Base-by-base conservation (phyloP, 164 flowering plant species). In the Magnolia officinalis region DNA sequence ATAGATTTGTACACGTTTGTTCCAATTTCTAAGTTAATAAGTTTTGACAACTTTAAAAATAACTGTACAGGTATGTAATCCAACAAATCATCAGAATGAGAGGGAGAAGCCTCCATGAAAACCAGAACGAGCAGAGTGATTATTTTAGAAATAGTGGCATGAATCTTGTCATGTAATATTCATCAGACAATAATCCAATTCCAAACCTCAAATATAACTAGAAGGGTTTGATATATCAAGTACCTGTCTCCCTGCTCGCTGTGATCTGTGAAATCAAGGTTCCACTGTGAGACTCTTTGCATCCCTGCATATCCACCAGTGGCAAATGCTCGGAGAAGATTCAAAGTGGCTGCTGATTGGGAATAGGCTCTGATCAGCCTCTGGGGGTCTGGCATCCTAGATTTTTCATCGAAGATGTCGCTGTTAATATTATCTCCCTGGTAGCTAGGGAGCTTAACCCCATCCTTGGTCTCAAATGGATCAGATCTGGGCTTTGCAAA, bases 401-500 rank as follows among this genome's bases (percentile, higher is more conserved):
- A 80, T 74, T 84, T 82, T 81, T 81, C 85, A 73, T 87, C 85
- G 72, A 87, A 87, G 55, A 79, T 81, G 72, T 85, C 87, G 26
- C 79, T 72, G 65, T 87, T 87, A 72, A 87, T 80, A 70, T 82
- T 87, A 76, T 87, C 89, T 80, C 87, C 89, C 64, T 82, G 81
- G 74, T 87, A 87, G 82, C 84, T 87, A 0, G 89, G 89, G 6
- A 87, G 83, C 78, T 68, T 85, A 59, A 87, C 84, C 45, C 87
- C 89, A 79, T 87, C 84, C 72, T 78, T 83, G 63, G 49, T 72
- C 83, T 87, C 89, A 81, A 82, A 83, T 19, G 82, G 82, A 69
- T 82, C 84, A n/a, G 89, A 87, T 70, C 89, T 83, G 26, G 89
- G 89, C 74, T 86, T 86, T 13, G 89, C 87, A 71, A 86, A 86